Evolutionary conservation across 768 basidiomycete genomes (phyloP).

Genomic region (Leccinellum luteum): DNA sequence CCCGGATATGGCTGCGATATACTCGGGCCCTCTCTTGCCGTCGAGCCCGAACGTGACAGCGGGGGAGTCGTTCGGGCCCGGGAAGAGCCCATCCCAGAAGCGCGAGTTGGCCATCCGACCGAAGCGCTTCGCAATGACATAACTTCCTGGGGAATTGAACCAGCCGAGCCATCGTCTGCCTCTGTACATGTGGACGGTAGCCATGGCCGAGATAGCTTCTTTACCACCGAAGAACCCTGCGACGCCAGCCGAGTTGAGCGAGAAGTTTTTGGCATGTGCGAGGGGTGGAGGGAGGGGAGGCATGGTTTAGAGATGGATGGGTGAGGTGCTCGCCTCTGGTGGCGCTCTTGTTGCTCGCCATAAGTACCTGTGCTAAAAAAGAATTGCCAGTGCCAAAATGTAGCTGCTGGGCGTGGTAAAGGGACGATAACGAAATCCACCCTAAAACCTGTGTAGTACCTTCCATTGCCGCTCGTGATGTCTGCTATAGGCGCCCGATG

Average conservation of each 20-base stretch:
- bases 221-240: slow-evolving; percentile 38
- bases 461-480: not conserved
- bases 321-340: not conserved
- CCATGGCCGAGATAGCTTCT: slow-evolving; percentile 37
- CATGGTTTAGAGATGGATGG: not conserved
- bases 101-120: slow-evolving; percentile 29
- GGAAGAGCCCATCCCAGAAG: slow-evolving; percentile 35
- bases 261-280: slow-evolving; percentile 2
- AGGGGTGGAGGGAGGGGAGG: slow-evolving; percentile 14
- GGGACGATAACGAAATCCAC: too few species aligned
- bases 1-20: slow-evolving; percentile 30
- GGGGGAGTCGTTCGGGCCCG: slow-evolving; percentile 26
- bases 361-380: not conserved
- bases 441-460: not conserved
- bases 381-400: not conserved
- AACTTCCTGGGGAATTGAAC: slow-evolving; percentile 37
- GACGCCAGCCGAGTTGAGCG: slow-evolving; percentile 31
- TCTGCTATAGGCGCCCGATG: not conserved
- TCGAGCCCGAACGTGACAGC: slow-evolving; percentile 29
- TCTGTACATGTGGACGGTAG: slow-evolving; percentile 29
- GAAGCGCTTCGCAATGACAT: slow-evolving; percentile 31
- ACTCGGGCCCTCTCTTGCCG: slow-evolving; percentile 29
- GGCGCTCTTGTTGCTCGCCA: not conserved
- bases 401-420: not conserved
- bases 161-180: slow-evolving; percentile 35